Conservation (phyloP, 345 rosid genomes). For the rapeseed (Brassica napus) region Da-Ae NC_063436.1:14549001-14549500, state of each 20-base stretch:
- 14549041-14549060: not conserved
- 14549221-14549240: not conserved
- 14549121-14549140: not conserved
- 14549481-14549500: constrained; percentile 48
- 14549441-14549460: not conserved
- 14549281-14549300: not conserved
- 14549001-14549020: not conserved
- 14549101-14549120: not conserved
- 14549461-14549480: not conserved
- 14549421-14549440: not conserved
- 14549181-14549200: not conserved
- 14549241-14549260: not conserved
- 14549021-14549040: not conserved
- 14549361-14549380: not conserved
- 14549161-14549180: not conserved
- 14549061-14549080: not conserved
- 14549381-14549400: too few species aligned
- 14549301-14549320: not conserved
- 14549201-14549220: not conserved
- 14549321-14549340: not conserved
- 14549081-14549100: not conserved
- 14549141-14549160: not conserved
- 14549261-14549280: not conserved
- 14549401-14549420: not conserved
- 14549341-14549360: not conserved